Conservation (phyloP, 2,329 filamentous ascomycete genomes). For the Penicillium glabrum region DNA sequence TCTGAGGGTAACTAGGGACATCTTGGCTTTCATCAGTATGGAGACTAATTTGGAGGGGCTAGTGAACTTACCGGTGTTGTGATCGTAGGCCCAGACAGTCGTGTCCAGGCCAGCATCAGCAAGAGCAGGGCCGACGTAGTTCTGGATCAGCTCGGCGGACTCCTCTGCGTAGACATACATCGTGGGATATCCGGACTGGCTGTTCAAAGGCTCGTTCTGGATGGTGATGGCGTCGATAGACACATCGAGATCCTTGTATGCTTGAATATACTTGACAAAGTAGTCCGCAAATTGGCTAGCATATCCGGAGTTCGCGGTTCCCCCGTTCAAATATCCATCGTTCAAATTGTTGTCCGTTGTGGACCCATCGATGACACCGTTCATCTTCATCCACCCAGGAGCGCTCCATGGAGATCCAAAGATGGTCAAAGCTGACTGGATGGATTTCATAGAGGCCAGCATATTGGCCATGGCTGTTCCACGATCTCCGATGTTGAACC, state of each 20-base stretch:
- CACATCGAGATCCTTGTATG: slow-evolving; percentile 32
- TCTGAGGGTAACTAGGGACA: slow-evolving; percentile 34
- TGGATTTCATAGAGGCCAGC: slow-evolving; percentile 36
- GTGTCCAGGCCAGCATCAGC: slow-evolving; percentile 23
- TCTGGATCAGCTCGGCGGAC: slow-evolving; percentile 32
- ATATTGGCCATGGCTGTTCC: slow-evolving; percentile 39
- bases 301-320: slow-evolving; percentile 31
- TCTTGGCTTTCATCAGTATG: slow-evolving; percentile 13
- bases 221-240: slow-evolving; percentile 37
- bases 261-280: slow-evolving; percentile 40
- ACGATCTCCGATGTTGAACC: slow-evolving; percentile 34
- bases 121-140: slow-evolving; percentile 30
- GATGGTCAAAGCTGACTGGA: slow-evolving; percentile 36
- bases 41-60: background rate
- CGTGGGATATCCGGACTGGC: slow-evolving; percentile 36
- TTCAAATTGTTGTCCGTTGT: slow-evolving; percentile 35
- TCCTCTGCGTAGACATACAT: slow-evolving; percentile 41
- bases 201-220: slow-evolving; percentile 43
- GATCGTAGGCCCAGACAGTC: slow-evolving; percentile 38
- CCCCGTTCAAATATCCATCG: slow-evolving; percentile 26
- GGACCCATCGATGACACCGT: slow-evolving; percentile 30
- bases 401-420: slow-evolving; percentile 40
- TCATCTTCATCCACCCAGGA: slow-evolving; percentile 44
- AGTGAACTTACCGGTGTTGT: slow-evolving; percentile 33
- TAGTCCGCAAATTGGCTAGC: slow-evolving; percentile 34